Base-by-base conservation (phyloP, 495 filamentous ascomycete genomes). In the Pyronema omphalodes region DNA sequence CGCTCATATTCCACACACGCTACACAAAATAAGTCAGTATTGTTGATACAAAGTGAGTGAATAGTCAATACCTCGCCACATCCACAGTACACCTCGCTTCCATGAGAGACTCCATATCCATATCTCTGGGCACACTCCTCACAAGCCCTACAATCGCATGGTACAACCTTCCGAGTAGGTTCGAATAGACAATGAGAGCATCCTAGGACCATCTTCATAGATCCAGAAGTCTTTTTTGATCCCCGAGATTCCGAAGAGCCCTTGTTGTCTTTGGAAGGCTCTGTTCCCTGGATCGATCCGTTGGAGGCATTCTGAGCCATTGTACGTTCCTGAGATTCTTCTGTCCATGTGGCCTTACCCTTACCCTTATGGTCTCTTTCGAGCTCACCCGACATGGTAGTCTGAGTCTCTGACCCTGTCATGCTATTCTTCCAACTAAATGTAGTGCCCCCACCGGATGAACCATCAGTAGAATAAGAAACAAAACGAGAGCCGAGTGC, bases 171-270 rank as follows among this genome's bases (percentile, higher is more conserved):
- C 8, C 65, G 34, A 55, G 58, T 65, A 6, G 62, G 62, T 8
- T 64, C 57, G 44, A 62, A 63, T n/a, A 64, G 37, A 44, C 61
- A 64, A 41, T 64, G 57, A 8, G 61, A 63, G 15, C 61, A 64
- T 7, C 61, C 61, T n/a, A 64, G 44, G 18, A 64, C 41, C 8
- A 55, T 60, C 36, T 56, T 60, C 36, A 11, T 36, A 41, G 7
- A 40, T 50, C 29, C 23, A 47, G 44, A 15, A 47, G 44, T 19
- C 18, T 9, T 35, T 5, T 3, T 33, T 52, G 34, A 34, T 37
- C 44, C 33, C 23, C 43, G 55, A 44, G 29, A 56, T 36, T 17
- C 37, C 7, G 52, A 55, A 52, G 58, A 34, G 19, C 12, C 34
- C 19, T 50, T 52, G 17, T 33, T 51, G 9, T 55, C 57, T 6